phyloP scores from a whole-genome alignment of 140 eudicot species.

The Erigeron philadelphicus region DNA sequence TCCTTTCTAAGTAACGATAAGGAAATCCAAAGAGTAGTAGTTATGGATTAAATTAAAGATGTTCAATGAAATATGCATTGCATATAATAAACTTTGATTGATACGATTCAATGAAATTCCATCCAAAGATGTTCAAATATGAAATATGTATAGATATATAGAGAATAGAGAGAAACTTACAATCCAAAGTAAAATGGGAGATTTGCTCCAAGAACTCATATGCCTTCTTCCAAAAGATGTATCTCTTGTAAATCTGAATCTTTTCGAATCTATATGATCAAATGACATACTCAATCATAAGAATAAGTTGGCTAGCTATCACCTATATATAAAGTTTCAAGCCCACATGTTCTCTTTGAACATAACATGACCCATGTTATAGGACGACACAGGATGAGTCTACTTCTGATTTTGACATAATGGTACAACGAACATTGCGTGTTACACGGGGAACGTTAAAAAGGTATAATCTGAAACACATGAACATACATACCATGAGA shows the following conservation, averaged over 20 bases:
- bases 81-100: no score
- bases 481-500: conserved; percentile 46
- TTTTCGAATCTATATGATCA: conserved; percentile 44
- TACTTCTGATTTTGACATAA: background rate
- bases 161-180: conserved; percentile 28
- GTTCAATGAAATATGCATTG: no score
- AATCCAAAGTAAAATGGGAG: conserved; percentile 48
- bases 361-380: background rate
- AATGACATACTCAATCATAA: background rate
- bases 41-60: no score
- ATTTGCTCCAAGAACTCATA: conserved; percentile 52
- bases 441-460: background rate
- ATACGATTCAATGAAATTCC: background rate
- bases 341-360: background rate
- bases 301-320: background rate
- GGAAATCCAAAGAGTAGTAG: no score
- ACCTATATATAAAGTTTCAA: background rate
- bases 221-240: conserved; percentile 68
- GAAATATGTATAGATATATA: background rate
- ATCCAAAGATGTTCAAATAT: background rate
- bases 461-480: no score
- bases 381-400: background rate
- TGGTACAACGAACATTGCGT: background rate
- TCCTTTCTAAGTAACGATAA: no score
- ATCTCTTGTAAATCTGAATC: conserved; percentile 57